A percentile compares a stretch with the other conserved stretches of the same genome.
Evolutionary conservation across 345 rosid species (phyloP).

Genomic region (Eucalyptus sideroxylon): DNA sequence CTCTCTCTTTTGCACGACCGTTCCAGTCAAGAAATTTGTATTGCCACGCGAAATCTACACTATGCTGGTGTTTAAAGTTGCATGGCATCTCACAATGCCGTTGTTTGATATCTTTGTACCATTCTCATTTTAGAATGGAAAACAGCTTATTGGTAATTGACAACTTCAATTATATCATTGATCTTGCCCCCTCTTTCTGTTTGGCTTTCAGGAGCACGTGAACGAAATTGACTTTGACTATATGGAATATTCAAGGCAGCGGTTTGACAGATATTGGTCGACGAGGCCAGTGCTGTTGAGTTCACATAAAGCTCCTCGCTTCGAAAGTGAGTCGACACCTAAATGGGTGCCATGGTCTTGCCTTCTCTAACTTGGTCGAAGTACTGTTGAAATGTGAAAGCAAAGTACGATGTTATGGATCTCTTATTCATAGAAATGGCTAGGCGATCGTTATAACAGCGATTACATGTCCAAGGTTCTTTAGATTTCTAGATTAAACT

Average conservation of each 20-base stretch:
- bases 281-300: not conserved
- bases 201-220: slow-evolving; percentile 35
- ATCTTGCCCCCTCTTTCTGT: not conserved
- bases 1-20: not conserved
- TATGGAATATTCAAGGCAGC: slow-evolving; percentile 50
- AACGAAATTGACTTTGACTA: slow-evolving; percentile 60
- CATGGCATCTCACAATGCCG: not conserved
- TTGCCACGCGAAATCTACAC: not conserved
- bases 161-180: not conserved
- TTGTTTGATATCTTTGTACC: not conserved
- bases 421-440: not conserved
- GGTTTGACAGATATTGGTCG: slow-evolving; percentile 49
- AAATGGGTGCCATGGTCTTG: not conserved
- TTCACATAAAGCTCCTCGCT: not conserved
- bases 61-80: not conserved
- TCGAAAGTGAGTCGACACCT: not conserved
- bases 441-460: not conserved
- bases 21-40: not conserved
- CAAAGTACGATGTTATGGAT: not conserved
- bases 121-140: not conserved
- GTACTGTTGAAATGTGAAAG: not conserved
- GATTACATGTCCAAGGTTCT: not conserved
- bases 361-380: not conserved
- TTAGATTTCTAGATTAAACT: not conserved
- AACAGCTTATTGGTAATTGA: not conserved